A percentile compares a stretch with the other conserved stretches of the same genome.
Evolutionary conservation across 1,139 yeast species (phyloP).

Genomic region (Hanseniaspora sp.): DNA sequence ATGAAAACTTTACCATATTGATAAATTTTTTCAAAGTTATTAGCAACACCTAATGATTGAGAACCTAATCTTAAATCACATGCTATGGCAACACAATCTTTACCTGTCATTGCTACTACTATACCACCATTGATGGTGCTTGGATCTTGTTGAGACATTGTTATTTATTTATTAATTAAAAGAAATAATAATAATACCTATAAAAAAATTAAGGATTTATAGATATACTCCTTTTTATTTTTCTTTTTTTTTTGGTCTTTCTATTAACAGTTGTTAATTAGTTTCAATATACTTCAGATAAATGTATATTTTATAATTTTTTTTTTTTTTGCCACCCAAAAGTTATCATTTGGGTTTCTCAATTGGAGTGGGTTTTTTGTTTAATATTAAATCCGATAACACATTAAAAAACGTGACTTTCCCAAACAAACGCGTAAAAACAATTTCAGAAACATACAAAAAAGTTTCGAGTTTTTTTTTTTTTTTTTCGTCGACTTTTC

Average conservation of each 20-base stretch:
- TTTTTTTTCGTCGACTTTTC: no score
- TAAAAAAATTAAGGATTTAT: no score
- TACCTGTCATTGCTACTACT: conserved; percentile 97
- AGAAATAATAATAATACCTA: no score
- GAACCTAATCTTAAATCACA: conserved; percentile 88
- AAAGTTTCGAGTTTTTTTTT: no score
- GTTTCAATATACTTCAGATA: neutral
- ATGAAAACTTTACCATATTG: conserved; percentile 74
- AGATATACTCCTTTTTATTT: no score
- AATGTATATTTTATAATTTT: no score
- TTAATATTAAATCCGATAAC: no score
- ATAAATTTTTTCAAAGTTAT: conserved; percentile 86
- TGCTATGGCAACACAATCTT: conserved; percentile 96
- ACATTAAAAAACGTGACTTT: neutral
- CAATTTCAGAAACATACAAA: neutral
- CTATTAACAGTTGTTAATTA: no score
- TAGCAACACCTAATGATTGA: conserved; percentile 85
- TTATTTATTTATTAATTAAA: neutral
- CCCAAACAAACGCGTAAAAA: conserved; percentile 8
- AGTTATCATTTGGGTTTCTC: no score
- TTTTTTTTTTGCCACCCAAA: neutral
- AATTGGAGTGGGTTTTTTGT: no score
- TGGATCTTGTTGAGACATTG: conserved; percentile 17
- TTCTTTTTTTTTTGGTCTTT: no score
- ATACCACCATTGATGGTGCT: conserved; percentile 54